Evolutionary conservation across 495 filamentous ascomycete genomes (phyloP), one percentile per base, ranked within the genome.

Genomic region (Hyaloscypha bicolor): DNA sequence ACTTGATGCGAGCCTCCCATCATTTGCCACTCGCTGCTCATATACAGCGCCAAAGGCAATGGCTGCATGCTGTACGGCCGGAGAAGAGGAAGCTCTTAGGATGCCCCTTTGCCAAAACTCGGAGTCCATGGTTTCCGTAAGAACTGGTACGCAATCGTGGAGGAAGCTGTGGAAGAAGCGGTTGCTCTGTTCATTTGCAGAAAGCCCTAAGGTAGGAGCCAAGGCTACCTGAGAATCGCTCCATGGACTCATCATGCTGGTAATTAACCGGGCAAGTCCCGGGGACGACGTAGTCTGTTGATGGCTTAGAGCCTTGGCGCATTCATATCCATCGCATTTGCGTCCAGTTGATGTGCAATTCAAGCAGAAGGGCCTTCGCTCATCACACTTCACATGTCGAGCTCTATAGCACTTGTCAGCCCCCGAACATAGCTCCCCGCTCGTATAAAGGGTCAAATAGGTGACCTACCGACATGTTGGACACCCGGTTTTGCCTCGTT

Each of bases 21-120:
- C 8, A 48, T 14, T 4, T 48, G 16, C 11, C 9, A 48, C 16
- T 48, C 42, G 42, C 32, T 69, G 62, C 55, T 72, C 70, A 55
- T 78, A 75, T 30, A 74, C 66, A 31, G 73, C 74, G 42, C 75
- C 79, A 11, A 83, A 73, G 0, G 79, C 76, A 61, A 80, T 75
- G 2, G 81, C 71, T 22, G 79, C 78, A 73, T 80, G 79, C 19
- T 79, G 77, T 22, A 83, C 74, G 5, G 79, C 71, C 21, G 79
- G 77, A 19, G 42, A 48, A 48, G 42, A 48, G 16, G 42, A 14
- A 19, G 42, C 42, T 48, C 42, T 48, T 19, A 48, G 42, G 42
- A 48, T 48, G 2, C 42, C 16, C 16, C 42, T 48, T 48, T 3
- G 42, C 42, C 42, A 48, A 6, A 48, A 48, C 45, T 79, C 71